phyloP scores from a whole-genome alignment of 176 grass and related monocot species.

The Carex pumila region DNA sequence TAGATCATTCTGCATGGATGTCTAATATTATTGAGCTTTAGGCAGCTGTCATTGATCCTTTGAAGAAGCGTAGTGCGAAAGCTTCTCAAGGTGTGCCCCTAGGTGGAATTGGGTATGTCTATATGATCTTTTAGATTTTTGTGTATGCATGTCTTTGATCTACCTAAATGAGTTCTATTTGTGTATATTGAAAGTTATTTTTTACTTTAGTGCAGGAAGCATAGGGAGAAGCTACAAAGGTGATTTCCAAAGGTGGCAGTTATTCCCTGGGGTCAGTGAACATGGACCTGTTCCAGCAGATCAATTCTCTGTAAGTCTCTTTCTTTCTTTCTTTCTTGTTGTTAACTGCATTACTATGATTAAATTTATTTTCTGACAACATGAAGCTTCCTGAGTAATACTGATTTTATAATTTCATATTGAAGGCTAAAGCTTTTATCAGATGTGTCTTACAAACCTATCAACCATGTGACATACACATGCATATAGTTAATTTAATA shows the following conservation, averaged over 20 bases:
- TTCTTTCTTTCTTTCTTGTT: constrained; percentile 3
- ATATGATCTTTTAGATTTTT: neutral
- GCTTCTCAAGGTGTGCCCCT: constrained; percentile 86
- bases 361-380: neutral
- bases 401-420: neutral
- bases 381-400: neutral
- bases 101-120: constrained; percentile 90
- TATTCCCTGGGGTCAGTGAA: constrained; percentile 74
- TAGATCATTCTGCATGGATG: neutral
- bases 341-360: neutral
- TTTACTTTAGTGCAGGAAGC: constrained; percentile 73
- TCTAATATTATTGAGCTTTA: constrained; percentile 21
- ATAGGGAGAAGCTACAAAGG: constrained; percentile 98
- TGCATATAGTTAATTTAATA: neutral
- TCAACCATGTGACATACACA: neutral
- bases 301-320: constrained; percentile 92
- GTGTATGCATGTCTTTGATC: neutral
- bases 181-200: constrained; percentile 36
- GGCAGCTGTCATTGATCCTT: constrained; percentile 80
- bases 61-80: constrained; percentile 56
- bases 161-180: neutral
- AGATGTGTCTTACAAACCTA: neutral
- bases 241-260: constrained; percentile 90
- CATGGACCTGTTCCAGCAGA: constrained; percentile 68
- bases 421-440: neutral